Conservation (phyloP, 176 grass and related monocot genomes). For the Lolium perenne region DNA sequence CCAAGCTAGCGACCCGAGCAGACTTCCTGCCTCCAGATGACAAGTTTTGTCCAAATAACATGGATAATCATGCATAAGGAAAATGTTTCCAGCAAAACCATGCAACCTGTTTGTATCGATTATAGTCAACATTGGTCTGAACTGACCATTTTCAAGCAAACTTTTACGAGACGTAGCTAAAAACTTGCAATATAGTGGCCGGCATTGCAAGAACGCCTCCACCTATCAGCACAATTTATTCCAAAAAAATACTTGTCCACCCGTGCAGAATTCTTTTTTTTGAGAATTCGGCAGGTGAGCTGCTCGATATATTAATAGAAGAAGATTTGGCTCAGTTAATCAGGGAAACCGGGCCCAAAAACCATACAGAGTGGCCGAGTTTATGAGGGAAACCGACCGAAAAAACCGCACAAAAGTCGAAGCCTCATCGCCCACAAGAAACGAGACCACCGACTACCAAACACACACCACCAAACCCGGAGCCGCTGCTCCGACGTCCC, state of each 20-base stretch:
- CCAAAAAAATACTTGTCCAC: neutral
- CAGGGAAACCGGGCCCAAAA: too few relatives aligned
- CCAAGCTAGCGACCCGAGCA: neutral
- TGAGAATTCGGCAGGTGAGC: too few relatives aligned
- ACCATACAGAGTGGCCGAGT: too few relatives aligned
- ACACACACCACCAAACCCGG: too few relatives aligned
- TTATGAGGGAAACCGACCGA: too few relatives aligned
- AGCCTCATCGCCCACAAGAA: too few relatives aligned
- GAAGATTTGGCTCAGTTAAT: too few relatives aligned
- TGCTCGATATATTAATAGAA: too few relatives aligned
- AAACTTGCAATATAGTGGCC: neutral
- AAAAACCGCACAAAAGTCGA: too few relatives aligned
- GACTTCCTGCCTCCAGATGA: neutral
- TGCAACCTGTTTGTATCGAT: neutral
- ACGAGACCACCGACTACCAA: too few relatives aligned
- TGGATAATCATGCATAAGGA: slow-evolving; percentile 4
- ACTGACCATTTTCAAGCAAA: neutral
- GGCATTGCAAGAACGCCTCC: slow-evolving; percentile 4
- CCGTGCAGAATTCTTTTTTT: slow-evolving; percentile 25
- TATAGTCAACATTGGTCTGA: neutral
- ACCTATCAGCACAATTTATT: neutral
- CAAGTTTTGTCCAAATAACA: neutral
- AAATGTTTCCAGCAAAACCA: neutral
- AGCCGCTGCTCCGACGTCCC: too few relatives aligned
- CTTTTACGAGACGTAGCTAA: neutral